These are phyloP conservation scores for Lactarius sp. DNA, from an alignment of 768 basidiomycete genomes.

Conservation along the genomic window DNA sequence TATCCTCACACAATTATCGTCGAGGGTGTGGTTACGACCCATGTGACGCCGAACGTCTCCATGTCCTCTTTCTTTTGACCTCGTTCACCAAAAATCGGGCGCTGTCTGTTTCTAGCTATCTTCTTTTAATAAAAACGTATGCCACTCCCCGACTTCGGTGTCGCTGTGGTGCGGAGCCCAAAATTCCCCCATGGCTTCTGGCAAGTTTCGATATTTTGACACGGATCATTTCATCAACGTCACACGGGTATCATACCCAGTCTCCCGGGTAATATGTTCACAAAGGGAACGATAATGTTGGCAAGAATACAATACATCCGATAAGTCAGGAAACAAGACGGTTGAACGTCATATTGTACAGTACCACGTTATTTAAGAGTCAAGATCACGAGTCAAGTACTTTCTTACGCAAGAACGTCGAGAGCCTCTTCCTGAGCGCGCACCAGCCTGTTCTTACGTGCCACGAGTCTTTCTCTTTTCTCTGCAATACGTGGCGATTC, in stretches of 20 bases:
- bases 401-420: constrained; percentile 9
- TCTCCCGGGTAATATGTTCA: background rate
- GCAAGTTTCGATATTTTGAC: constrained; percentile 5
- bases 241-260: background rate
- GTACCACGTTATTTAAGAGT: background rate
- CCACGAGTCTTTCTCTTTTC: constrained; percentile 43
- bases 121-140: constrained; percentile 18
- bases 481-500: constrained; percentile 45
- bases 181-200: constrained; percentile 9
- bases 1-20: background rate
- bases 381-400: background rate
- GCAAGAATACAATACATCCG: background rate
- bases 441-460: constrained; percentile 48
- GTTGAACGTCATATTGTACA: background rate
- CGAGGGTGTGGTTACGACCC: background rate
- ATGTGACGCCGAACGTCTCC: background rate
- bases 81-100: background rate
- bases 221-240: constrained; percentile 1
- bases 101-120: constrained; percentile 11
- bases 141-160: background rate
- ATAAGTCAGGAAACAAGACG: background rate
- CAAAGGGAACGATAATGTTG: background rate
- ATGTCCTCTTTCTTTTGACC: background rate
- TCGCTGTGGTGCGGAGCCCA: constrained; percentile 1
- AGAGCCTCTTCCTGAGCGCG: constrained; percentile 42